Conservation (phyloP, 2,329 filamentous ascomycete genomes). For the Aspergillus fumigatus region DNA sequence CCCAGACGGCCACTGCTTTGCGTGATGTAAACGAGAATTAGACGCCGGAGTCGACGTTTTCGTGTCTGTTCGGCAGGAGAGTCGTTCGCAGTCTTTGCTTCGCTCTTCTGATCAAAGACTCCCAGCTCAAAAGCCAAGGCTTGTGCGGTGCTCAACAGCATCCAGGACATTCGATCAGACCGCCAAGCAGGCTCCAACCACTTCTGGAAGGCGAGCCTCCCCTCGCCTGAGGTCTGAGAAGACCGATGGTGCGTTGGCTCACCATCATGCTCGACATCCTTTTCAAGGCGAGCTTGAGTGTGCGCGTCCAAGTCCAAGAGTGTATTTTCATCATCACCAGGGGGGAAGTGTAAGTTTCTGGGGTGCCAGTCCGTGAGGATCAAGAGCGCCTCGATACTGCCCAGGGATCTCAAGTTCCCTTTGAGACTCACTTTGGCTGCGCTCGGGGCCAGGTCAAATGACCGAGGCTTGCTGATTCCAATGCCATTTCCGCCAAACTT, state of each 20-base stretch:
- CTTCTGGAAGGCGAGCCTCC: conserved; percentile 76
- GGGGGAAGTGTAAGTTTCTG: conserved; percentile 86
- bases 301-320: conserved; percentile 68
- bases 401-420: conserved; percentile 79
- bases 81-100: conserved; percentile 56
- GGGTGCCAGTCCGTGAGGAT: conserved; percentile 97
- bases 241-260: conserved; percentile 41
- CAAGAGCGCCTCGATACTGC: conserved; percentile 90
- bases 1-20: conserved; percentile 91
- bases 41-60: conserved; percentile 74
- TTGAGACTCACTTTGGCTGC: conserved; percentile 52
- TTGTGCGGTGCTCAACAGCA: conserved; percentile 87
- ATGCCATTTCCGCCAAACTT: conserved; percentile 74
- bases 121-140: conserved; percentile 89
- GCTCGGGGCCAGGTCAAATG: conserved; percentile 60
- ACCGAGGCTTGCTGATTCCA: conserved; percentile 61
- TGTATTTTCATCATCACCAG: conserved; percentile 61
- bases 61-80: conserved; percentile 62
- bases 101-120: conserved; percentile 86
- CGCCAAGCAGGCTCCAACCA: conserved; percentile 97
- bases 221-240: conserved; percentile 63
- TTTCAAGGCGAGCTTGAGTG: conserved; percentile 50
- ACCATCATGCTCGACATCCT: conserved; percentile 37
- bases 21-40: conserved; percentile 85
- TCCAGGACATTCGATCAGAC: conserved; percentile 95